Conservation (phyloP, 768 basidiomycete genomes). For the Termitomyces sp. region DNA sequence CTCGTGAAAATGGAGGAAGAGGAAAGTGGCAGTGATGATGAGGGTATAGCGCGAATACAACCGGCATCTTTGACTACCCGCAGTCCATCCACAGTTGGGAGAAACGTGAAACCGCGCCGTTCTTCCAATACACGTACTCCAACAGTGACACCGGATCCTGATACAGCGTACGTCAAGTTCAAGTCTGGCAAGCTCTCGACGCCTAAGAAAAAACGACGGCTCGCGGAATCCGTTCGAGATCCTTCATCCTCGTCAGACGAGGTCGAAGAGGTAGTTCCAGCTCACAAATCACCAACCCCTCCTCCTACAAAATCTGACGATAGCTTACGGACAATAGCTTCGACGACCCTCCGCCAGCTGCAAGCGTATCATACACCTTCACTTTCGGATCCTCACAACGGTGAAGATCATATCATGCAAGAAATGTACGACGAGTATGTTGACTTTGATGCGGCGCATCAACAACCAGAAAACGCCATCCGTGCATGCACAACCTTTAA, state of each 20-base stretch:
- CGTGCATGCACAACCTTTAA: background rate
- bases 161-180: slow-evolving; percentile 4
- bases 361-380: background rate
- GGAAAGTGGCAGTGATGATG: slow-evolving; percentile 1
- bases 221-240: background rate
- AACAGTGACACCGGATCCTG: background rate
- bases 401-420: background rate
- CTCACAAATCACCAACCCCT: background rate
- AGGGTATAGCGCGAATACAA: background rate
- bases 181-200: slow-evolving; percentile 9
- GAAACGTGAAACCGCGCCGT: background rate
- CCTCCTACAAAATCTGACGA: background rate
- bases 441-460: slow-evolving; percentile 4
- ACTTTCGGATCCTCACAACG: background rate
- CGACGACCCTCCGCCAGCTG: background rate
- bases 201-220: slow-evolving; percentile 6
- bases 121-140: background rate
- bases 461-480: background rate
- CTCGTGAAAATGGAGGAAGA: slow-evolving; percentile 14
- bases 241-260: slow-evolving; percentile 10
- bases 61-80: background rate
- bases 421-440: slow-evolving; percentile 10
- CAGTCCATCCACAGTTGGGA: background rate
- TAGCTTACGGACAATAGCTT: background rate
- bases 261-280: slow-evolving; percentile 1